phyloP scores from a whole-genome alignment of 2,329 filamentous ascomycete species.

The Magnaporthales sp. region DNA sequence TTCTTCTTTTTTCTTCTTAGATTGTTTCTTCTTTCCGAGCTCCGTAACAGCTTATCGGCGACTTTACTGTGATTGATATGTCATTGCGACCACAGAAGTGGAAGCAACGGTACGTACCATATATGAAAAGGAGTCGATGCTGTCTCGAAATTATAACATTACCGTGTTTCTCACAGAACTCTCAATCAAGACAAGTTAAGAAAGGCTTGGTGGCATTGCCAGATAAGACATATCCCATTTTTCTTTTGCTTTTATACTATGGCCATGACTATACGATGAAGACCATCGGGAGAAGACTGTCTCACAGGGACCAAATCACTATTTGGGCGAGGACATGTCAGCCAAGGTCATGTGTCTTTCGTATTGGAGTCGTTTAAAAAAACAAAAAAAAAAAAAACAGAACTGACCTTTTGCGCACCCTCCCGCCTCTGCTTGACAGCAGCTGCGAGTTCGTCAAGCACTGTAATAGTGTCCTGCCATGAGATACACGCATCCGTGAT shows the following conservation, averaged over 20 bases:
- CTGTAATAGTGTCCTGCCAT: slow-evolving; percentile 77
- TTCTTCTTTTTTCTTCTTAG: no score
- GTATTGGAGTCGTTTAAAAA: not conserved
- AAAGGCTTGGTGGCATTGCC: not conserved
- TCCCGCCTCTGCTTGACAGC: slow-evolving; percentile 69
- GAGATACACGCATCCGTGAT: slow-evolving; percentile 95
- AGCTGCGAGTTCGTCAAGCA: slow-evolving; percentile 70
- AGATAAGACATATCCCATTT: not conserved
- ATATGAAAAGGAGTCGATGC: not conserved
- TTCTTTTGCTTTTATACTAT: not conserved
- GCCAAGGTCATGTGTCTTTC: not conserved
- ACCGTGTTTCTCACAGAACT: not conserved
- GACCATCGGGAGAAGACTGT: not conserved
- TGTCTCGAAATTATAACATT: not conserved
- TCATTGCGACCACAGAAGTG: no score
- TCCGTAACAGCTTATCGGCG: no score
- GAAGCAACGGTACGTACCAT: no score
- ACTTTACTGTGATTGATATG: no score
- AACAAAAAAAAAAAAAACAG: no score
- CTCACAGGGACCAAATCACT: not conserved
- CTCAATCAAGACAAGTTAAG: not conserved
- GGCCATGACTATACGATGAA: not conserved
- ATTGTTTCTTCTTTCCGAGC: not conserved
- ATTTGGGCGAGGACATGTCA: not conserved
- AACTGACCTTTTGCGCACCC: slow-evolving; percentile 3